Base-by-base conservation (phyloP, 2,329 filamentous ascomycete species). In the Aspergillus pseudoterreus region DNA sequence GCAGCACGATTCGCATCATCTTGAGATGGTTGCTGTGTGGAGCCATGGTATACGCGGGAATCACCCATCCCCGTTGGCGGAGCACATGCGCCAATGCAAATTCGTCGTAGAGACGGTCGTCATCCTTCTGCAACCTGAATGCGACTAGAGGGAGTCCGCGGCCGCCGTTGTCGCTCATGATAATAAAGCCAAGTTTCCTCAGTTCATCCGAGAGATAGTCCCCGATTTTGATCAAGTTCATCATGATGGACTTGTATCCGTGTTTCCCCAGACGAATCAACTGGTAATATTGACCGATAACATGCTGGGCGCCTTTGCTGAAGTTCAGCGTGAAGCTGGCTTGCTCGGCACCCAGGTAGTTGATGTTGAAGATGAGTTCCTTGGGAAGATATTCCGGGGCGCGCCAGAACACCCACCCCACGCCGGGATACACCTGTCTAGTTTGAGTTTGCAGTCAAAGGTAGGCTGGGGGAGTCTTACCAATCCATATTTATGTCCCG, bases 31-130 rank as follows among this genome's bases (percentile, higher is more conserved):
- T 78, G 11, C 88, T 90, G 66, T 95, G 82, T 11, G 91, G 91
- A 0, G 92, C 92, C 92, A 96, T 96, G 33, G 91, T 96, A 74
- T 96, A 96, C 0, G 92, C 92, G 0, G 92, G 92, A 0, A 96
- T 88, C 19, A 96, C 87, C 92, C 92, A 96, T 36, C 89, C 88
- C 17, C 90, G 83, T 52, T 88, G 84, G 47, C 92, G 86, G 15
- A 96, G 82, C 68, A 90, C 86, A 67, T 94, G 90, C 0, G 92
- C 90, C 38, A 90, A 75, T 0, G 85, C 81, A 56, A 90, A 91
- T 70, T 91, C 87, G 63, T 90, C 86, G 62, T 82, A 89, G 51
- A 79, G 72, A 33, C 82, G 77, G 2, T 73, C 72, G 4, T 77
- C 68, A 21, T 78, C 72, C 22, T 81, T 76, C 44, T 84, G 73